Evolutionary conservation across 495 filamentous ascomycete species (phyloP).

Genomic region (Xylaria longipes): DNA sequence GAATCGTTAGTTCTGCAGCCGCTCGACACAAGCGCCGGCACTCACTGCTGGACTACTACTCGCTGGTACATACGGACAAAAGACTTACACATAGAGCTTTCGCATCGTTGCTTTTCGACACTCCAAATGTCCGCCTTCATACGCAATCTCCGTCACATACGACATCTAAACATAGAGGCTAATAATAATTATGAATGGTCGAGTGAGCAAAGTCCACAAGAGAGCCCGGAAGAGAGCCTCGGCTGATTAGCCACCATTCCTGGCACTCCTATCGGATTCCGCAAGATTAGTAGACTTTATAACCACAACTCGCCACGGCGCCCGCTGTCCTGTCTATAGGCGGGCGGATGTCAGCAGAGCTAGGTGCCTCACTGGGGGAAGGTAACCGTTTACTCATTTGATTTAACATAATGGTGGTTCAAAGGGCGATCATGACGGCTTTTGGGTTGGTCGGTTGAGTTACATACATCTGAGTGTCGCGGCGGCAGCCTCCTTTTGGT

Average conservation of each 20-base stretch:
- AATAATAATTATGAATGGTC: not conserved
- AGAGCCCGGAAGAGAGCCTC: not conserved
- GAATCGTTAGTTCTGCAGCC: slow-evolving; percentile 1
- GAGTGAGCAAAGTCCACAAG: not conserved
- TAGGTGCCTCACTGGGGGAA: not conserved
- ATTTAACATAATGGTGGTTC: not conserved
- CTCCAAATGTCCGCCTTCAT: not conserved
- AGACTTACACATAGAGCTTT: not conserved
- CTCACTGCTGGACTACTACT: not conserved
- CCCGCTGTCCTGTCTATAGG: not conserved
- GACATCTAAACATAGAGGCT: not conserved
- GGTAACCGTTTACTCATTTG: not conserved
- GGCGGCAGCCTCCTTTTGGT: slow-evolving; percentile 36
- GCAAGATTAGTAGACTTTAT: not conserved
- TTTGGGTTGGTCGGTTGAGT: slow-evolving; percentile 28
- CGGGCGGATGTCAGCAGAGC: not conserved
- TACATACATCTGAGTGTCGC: slow-evolving; percentile 37
- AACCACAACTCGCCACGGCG: not conserved
- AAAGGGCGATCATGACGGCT: slow-evolving; percentile 34
- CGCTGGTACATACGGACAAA: not conserved
- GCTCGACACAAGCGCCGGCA: slow-evolving; percentile 18
- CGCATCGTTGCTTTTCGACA: not conserved
- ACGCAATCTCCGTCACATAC: not conserved
- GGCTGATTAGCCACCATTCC: slow-evolving; percentile 9
- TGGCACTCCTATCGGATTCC: slow-evolving; percentile 10